Percentiles rank a stretch among this genome's conserved stretches.
phyloP scores from a whole-genome alignment of 805 yeast genomes.

The Groenewaldozyma tartarivorans region DNA sequence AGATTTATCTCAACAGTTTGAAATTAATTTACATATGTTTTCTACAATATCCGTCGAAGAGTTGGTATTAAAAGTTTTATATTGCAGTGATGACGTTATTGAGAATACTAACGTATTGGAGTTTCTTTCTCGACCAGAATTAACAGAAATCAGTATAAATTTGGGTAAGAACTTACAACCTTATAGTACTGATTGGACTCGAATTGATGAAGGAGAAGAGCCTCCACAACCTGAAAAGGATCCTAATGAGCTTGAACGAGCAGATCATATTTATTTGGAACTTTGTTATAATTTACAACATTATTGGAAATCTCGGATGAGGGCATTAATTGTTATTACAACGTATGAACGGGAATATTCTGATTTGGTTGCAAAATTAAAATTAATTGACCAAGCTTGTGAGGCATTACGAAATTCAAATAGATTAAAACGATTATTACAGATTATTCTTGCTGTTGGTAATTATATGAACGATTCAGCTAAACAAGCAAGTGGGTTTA shows the following conservation, averaged over 20 bases:
- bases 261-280: conserved; percentile 78
- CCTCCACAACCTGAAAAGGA: conserved; percentile 49
- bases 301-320: conserved; percentile 88
- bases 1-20: conserved; percentile 89
- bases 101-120: conserved; percentile 69
- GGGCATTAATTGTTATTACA: conserved; percentile 65
- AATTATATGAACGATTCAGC: conserved; percentile 93
- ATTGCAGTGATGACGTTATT: conserved; percentile 66
- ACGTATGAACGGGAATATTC: conserved; percentile 70
- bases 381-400: conserved; percentile 64
- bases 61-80: conserved; percentile 59
- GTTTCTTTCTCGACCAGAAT: conserved; percentile 66
- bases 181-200: conserved; percentile 64
- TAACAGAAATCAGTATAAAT: conserved; percentile 65
- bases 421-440: conserved; percentile 62
- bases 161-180: conserved; percentile 69
- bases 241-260: conserved; percentile 68
- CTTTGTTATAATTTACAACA: conserved; percentile 72
- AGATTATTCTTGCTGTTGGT: conserved; percentile 83
- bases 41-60: conserved; percentile 52
- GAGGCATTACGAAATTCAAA: conserved; percentile 55
- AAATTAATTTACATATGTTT: conserved; percentile 80
- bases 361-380: conserved; percentile 58
- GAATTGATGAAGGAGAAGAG: conserved; percentile 24
- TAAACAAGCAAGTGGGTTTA: conserved; percentile 90